Percentiles rank a stretch among this genome's conserved stretches.
phyloP scores from a whole-genome alignment of 768 basidiomycete genomes.

The Rhizopogon rudus region DNA sequence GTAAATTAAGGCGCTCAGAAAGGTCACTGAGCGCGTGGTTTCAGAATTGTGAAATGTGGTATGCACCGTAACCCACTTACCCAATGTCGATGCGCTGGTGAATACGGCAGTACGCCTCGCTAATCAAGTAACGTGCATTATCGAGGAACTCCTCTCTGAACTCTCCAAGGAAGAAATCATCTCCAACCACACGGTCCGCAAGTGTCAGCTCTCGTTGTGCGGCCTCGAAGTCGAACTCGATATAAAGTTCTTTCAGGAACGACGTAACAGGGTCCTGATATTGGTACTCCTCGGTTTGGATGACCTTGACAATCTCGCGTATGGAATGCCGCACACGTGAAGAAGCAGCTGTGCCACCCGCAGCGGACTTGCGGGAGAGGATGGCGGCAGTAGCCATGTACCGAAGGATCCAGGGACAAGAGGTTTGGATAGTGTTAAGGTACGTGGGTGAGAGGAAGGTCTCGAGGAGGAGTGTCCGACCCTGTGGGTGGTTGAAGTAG shows the following conservation, averaged over 20 bases:
- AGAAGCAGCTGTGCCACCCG: constrained; percentile 43
- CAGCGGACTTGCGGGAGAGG: constrained; percentile 75
- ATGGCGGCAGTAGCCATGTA: constrained; percentile 93
- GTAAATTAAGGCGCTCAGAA: constrained; percentile 88
- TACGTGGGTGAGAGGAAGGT: constrained; percentile 95
- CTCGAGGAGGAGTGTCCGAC: constrained; percentile 88
- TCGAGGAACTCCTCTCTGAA: constrained; percentile 95
- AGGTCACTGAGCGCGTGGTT: constrained; percentile 56
- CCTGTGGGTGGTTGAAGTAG: constrained; percentile 95
- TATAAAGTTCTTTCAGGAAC: constrained; percentile 91
- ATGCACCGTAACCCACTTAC: no score
- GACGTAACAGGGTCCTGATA: constrained; percentile 90
- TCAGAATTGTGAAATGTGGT: not conserved
- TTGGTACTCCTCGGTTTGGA: constrained; percentile 94
- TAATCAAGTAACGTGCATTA: constrained; percentile 92
- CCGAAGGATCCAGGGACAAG: constrained; percentile 90
- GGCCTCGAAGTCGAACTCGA: constrained; percentile 94
- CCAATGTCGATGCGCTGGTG: constrained; percentile 88
- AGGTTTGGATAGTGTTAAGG: constrained; percentile 97
- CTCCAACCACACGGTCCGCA: constrained; percentile 77
- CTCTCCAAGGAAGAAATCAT: constrained; percentile 92
- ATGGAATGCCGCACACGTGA: constrained; percentile 84
- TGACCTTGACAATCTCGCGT: constrained; percentile 87
- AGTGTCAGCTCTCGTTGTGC: constrained; percentile 78
- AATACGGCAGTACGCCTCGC: constrained; percentile 96